Evolutionary conservation across 352 stramenopile species (phyloP).

Genomic region (Discostella stelligera): DNA sequence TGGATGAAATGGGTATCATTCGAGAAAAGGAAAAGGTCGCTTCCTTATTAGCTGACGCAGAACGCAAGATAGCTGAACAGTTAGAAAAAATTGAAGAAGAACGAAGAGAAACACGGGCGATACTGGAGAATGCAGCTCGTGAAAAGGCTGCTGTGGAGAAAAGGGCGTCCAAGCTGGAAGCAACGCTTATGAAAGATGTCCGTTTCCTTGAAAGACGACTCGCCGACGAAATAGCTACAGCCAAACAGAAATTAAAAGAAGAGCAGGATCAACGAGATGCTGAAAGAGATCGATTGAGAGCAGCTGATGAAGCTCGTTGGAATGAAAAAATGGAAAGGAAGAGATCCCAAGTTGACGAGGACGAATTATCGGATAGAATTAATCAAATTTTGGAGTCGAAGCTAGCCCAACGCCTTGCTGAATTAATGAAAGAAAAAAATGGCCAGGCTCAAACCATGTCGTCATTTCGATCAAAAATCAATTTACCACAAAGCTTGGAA

Average conservation of each 20-base stretch:
- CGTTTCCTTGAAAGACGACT: slow-evolving; percentile 31
- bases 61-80: slow-evolving; percentile 31
- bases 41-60: slow-evolving; percentile 20
- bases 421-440: slow-evolving; percentile 20
- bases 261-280: slow-evolving; percentile 29
- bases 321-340: slow-evolving; percentile 15
- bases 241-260: slow-evolving; percentile 30
- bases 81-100: slow-evolving; percentile 35
- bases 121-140: slow-evolving; percentile 20
- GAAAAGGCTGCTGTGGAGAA: slow-evolving; percentile 27
- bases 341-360: slow-evolving; percentile 10
- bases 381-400: slow-evolving; percentile 38
- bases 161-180: slow-evolving; percentile 16
- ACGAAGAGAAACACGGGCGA: slow-evolving; percentile 10
- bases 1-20: slow-evolving; percentile 16
- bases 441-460: slow-evolving; percentile 6
- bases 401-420: slow-evolving; percentile 26
- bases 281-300: slow-evolving; percentile 18
- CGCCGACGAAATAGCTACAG: slow-evolving; percentile 10
- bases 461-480: background rate
- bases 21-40: slow-evolving; percentile 28
- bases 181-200: slow-evolving; percentile 15
- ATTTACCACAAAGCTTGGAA: slow-evolving; percentile 5
- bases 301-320: slow-evolving; percentile 19
- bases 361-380: slow-evolving; percentile 13